phyloP scores from a whole-genome alignment of 1,284 basidiomycete species.

The Cryptococcus amylolentus region DNA sequence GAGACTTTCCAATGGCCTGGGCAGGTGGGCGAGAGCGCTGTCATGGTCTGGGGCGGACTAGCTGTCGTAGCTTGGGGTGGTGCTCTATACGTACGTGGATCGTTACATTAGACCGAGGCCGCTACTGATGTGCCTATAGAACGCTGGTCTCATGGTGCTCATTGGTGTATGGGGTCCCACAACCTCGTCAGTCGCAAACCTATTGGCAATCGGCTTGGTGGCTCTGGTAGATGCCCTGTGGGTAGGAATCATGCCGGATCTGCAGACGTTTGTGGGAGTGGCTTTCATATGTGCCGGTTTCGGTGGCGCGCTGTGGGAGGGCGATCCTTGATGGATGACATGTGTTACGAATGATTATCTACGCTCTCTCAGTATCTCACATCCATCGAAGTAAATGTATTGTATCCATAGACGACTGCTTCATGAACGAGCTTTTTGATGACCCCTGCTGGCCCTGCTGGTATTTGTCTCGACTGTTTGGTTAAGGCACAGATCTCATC shows the following conservation, averaged over 20 bases:
- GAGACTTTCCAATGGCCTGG: slow-evolving; percentile 39
- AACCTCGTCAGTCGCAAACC: slow-evolving; percentile 47
- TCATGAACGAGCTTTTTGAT: too few species aligned
- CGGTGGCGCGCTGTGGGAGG: slow-evolving; percentile 45
- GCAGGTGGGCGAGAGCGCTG: slow-evolving; percentile 3
- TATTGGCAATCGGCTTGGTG: slow-evolving; percentile 48
- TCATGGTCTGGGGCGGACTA: slow-evolving; percentile 27
- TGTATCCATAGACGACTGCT: too few species aligned
- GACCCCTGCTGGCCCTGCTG: too few species aligned
- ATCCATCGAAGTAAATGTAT: too few species aligned
- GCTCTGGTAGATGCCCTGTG: slow-evolving; percentile 45
- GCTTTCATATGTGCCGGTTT: slow-evolving; percentile 47
- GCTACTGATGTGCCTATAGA: slow-evolving; percentile 22
- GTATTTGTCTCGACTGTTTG: too few species aligned
- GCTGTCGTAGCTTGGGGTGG: slow-evolving; percentile 36
- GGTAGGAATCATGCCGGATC: slow-evolving; percentile 31
- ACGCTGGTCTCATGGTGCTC: slow-evolving; percentile 49
- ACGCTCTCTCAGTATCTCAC: background rate
- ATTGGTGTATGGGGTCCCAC: slow-evolving; percentile 50
- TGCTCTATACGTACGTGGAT: slow-evolving; percentile 40
- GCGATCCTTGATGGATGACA: slow-evolving; percentile 24
- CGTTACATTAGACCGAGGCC: background rate
- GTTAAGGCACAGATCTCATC: too few species aligned
- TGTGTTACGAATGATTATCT: background rate
- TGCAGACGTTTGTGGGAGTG: slow-evolving; percentile 43